These are phyloP conservation scores for Lipomyces starkeyi DNA, from an alignment of 805 yeast species.

Conservation along the genomic window DNA sequence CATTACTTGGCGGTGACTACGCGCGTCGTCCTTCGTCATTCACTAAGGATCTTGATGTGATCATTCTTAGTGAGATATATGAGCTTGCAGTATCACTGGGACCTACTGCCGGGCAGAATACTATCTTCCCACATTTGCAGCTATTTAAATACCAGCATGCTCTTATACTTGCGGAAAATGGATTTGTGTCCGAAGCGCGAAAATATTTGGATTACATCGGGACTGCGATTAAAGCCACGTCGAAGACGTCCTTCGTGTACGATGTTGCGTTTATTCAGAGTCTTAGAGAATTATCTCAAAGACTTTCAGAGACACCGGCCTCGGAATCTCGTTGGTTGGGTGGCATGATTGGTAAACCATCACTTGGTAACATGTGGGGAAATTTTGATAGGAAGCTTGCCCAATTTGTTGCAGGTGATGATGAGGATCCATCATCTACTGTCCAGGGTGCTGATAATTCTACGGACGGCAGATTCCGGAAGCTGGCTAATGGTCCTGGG, in stretches of 20 bases:
- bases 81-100: slow-evolving; percentile 58
- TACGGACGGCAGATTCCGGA: slow-evolving; percentile 40
- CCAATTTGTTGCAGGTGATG: slow-evolving; percentile 88
- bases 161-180: slow-evolving; percentile 69
- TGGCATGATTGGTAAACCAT: slow-evolving; percentile 52
- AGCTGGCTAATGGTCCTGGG: slow-evolving; percentile 43
- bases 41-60: slow-evolving; percentile 55
- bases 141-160: slow-evolving; percentile 72
- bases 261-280: slow-evolving; percentile 47
- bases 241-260: slow-evolving; percentile 44
- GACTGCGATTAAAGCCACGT: slow-evolving; percentile 49
- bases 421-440: slow-evolving; percentile 44
- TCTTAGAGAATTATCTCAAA: slow-evolving; percentile 46
- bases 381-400: slow-evolving; percentile 79
- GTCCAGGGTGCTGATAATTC: slow-evolving; percentile 33
- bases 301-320: slow-evolving; percentile 45
- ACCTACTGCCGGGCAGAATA: slow-evolving; percentile 40
- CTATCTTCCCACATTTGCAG: slow-evolving; percentile 57
- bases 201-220: slow-evolving; percentile 62
- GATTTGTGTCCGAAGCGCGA: slow-evolving; percentile 62
- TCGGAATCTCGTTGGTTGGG: slow-evolving; percentile 73
- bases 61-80: slow-evolving; percentile 70
- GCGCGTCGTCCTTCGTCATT: slow-evolving; percentile 48
- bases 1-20: slow-evolving; percentile 43
- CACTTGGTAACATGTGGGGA: slow-evolving; percentile 84